These are phyloP conservation scores for Sugiyamaella japonica DNA, from an alignment of 1,139 yeast genomes.

Conservation along the genomic window DNA sequence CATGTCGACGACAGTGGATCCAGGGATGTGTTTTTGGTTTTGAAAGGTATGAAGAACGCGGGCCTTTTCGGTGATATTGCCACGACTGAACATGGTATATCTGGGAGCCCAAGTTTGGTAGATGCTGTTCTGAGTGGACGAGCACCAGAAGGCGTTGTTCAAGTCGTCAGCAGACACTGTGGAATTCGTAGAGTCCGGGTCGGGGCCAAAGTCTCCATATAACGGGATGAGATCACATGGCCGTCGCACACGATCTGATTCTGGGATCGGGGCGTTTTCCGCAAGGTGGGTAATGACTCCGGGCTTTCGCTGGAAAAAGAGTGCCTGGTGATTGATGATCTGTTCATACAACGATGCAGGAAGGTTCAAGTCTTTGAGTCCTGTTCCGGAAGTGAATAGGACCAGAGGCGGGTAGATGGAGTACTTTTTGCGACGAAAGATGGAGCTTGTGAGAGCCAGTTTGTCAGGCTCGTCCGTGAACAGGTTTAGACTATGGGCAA, in stretches of 20 bases:
- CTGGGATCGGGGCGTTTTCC: slow-evolving; percentile 65
- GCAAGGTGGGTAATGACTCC: slow-evolving; percentile 60
- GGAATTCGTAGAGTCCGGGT: slow-evolving; percentile 30
- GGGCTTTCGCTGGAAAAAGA: slow-evolving; percentile 23
- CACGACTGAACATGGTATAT: slow-evolving; percentile 88
- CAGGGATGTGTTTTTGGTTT: slow-evolving; percentile 37
- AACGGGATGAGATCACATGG: slow-evolving; percentile 62
- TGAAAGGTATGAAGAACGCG: slow-evolving; percentile 49
- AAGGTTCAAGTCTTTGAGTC: neutral
- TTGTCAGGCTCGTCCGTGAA: neutral
- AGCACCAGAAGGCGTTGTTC: slow-evolving; percentile 67
- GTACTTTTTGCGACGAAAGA: slow-evolving; percentile 44
- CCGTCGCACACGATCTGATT: slow-evolving; percentile 54
- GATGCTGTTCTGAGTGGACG: slow-evolving; percentile 69
- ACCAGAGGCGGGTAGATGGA: slow-evolving; percentile 68
- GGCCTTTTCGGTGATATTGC: slow-evolving; percentile 79
- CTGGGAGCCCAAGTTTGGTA: slow-evolving; percentile 81
- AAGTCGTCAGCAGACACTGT: slow-evolving; percentile 51
- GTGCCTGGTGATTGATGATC: slow-evolving; percentile 23
- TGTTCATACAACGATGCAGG: slow-evolving; percentile 16
- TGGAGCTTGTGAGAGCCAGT: neutral
- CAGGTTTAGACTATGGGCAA: neutral
- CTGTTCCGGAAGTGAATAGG: slow-evolving; percentile 51
- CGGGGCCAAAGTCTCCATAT: slow-evolving; percentile 66
- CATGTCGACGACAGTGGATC: slow-evolving; percentile 59